These are phyloP conservation scores for Spinacia oleracea DNA, from an alignment of 179 eudicot species.

Conservation along the genomic window DNA sequence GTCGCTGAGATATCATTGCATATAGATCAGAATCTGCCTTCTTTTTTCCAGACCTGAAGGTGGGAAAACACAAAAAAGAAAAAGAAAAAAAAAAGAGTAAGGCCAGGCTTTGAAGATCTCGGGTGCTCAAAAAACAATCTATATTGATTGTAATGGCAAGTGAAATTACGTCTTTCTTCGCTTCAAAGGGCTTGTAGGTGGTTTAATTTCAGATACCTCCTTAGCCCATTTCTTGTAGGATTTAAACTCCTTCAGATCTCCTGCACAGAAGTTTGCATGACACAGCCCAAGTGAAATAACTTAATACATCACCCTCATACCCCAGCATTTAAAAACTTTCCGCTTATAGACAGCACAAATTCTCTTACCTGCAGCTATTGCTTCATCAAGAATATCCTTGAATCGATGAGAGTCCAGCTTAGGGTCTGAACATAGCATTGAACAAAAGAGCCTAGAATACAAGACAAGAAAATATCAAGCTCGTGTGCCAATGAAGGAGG, in stretches of 20 bases:
- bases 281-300: background rate
- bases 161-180: constrained; percentile 55
- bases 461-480: constrained; percentile 23
- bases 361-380: constrained; percentile 73
- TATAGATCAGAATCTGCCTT: constrained; percentile 62
- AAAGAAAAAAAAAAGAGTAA: background rate
- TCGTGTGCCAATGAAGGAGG: background rate
- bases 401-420: constrained; percentile 89
- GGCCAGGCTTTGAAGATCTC: background rate
- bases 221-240: constrained; percentile 87
- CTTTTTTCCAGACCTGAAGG: constrained; percentile 58
- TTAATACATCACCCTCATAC: background rate
- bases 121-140: background rate
- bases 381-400: constrained; percentile 91
- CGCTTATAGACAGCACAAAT: background rate
- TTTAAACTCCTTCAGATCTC: constrained; percentile 75
- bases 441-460: constrained; percentile 71
- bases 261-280: constrained; percentile 34
- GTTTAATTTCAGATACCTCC: constrained; percentile 64
- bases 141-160: background rate
- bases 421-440: constrained; percentile 89
- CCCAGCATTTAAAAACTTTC: background rate
- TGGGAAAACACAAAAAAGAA: background rate
- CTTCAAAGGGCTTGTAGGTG: constrained; percentile 81
- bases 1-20: constrained; percentile 78